A percentile compares a stretch with the other conserved stretches of the same genome.
phyloP scores from a whole-genome alignment of 2,329 filamentous ascomycete genomes.

The Botryotinia narcissicola region DNA sequence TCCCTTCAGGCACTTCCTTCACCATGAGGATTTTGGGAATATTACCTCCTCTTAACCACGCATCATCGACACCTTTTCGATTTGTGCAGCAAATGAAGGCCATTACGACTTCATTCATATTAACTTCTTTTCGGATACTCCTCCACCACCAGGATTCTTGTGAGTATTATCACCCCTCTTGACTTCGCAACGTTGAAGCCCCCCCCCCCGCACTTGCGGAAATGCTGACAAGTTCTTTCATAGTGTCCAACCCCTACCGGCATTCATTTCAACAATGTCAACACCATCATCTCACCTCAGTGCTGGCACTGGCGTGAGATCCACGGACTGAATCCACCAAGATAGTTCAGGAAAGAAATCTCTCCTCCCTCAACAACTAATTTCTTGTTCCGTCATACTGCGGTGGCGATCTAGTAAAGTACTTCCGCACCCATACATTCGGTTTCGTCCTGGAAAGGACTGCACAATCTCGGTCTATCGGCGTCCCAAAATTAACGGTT shows the following conservation, averaged over 20 bases:
- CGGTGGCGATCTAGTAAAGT: conserved; percentile 4
- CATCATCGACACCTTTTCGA: too few species aligned
- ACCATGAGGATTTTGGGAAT: too few species aligned
- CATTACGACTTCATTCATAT: neutral
- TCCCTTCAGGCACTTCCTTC: neutral
- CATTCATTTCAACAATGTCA: neutral
- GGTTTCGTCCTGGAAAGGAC: neutral
- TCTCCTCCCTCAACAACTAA: neutral
- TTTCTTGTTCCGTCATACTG: neutral
- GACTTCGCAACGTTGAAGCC: too few species aligned
- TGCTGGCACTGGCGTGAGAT: neutral
- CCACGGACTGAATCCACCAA: neutral
- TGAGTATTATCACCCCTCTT: too few species aligned
- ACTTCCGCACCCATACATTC: neutral
- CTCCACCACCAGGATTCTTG: neutral
- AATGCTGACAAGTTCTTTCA: neutral
- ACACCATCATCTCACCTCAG: too few species aligned
- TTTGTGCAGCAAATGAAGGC: too few species aligned
- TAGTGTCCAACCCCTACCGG: neutral
- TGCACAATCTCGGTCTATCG: neutral
- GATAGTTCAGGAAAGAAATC: neutral
- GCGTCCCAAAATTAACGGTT: neutral
- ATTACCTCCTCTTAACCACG: too few species aligned
- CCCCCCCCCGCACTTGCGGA: too few species aligned
- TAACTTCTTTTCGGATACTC: neutral